These are phyloP conservation scores for Teratosphaeria destructans DNA, from an alignment of 2,329 filamentous ascomycete genomes.

Conservation along the genomic window DNA sequence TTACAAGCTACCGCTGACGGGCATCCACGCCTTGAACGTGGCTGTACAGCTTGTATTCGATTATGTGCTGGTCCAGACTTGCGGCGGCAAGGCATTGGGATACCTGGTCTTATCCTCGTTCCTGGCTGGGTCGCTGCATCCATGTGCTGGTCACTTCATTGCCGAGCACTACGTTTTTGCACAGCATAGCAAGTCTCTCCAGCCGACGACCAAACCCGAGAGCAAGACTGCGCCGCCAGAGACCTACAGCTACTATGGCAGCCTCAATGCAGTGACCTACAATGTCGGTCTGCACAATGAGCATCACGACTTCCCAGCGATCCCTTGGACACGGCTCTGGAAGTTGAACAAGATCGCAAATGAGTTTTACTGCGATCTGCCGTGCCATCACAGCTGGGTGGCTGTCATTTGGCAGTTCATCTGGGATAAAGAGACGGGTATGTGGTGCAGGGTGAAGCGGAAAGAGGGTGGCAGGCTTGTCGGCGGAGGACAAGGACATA, in stretches of 20 bases:
- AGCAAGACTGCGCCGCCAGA: conserved; percentile 41
- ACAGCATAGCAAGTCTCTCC: conserved; percentile 37
- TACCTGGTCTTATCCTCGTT: conserved; percentile 88
- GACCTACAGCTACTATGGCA: conserved; percentile 94
- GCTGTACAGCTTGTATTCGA: conserved; percentile 69
- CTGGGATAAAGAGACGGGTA: conserved; percentile 74
- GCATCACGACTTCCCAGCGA: conserved; percentile 95
- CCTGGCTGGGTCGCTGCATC: conserved; percentile 85
- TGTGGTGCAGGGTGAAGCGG: conserved; percentile 88
- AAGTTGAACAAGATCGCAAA: conserved; percentile 66
- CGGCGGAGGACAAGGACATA: conserved; percentile 20
- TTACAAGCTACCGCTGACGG: conserved; percentile 78
- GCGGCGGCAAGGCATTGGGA: conserved; percentile 55
- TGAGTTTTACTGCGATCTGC: conserved; percentile 86
- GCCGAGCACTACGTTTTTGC: conserved; percentile 68
- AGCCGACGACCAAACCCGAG: background rate
- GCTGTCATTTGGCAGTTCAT: conserved; percentile 95
- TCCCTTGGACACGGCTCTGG: conserved; percentile 84
- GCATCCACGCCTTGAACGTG: conserved; percentile 76
- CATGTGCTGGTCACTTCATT: conserved; percentile 94
- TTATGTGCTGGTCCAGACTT: conserved; percentile 50
- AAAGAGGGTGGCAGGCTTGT: conserved; percentile 62
- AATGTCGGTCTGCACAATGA: conserved; percentile 98
- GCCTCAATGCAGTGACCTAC: conserved; percentile 85
- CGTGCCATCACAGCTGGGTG: conserved; percentile 80